These are phyloP conservation scores for Asterochloris erici DNA, from an alignment of 139 green algal species.

Conservation along the genomic window DNA sequence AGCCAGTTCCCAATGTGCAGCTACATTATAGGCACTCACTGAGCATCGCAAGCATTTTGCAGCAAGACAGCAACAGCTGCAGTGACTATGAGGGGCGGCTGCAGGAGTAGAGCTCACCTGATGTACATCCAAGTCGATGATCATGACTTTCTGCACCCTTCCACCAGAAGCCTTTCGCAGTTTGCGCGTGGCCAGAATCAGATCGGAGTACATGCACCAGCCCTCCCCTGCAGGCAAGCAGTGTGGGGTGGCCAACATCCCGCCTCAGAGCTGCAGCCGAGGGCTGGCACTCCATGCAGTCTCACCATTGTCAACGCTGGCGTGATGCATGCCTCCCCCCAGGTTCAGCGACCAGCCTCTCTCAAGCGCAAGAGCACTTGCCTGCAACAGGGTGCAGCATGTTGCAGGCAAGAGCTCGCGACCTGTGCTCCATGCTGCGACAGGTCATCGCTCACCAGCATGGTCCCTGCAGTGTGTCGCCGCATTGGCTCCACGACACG, in stretches of 20 bases:
- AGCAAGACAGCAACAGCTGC: not conserved
- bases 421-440: not conserved
- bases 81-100: not conserved
- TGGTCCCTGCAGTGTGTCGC: slow-evolving; percentile 53
- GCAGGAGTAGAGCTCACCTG: slow-evolving; percentile 33
- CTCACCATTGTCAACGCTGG: slow-evolving; percentile 5
- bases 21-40: not conserved
- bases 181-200: slow-evolving; percentile 49
- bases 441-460: slow-evolving; percentile 38
- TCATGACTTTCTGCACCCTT: slow-evolving; percentile 40
- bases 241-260: too few relatives aligned
- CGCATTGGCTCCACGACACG: slow-evolving; percentile 52
- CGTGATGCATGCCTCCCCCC: slow-evolving; percentile 81
- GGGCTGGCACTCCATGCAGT: not conserved
- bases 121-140: slow-evolving; percentile 78
- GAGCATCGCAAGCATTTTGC: not conserved
- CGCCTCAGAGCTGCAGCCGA: not conserved
- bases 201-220: slow-evolving; percentile 72
- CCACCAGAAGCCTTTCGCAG: slow-evolving; percentile 30
- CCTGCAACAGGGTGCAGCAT: slow-evolving; percentile 20
- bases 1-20: not conserved
- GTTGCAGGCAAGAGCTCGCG: not conserved
- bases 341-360: slow-evolving; percentile 79
- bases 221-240: not conserved
- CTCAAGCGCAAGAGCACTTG: slow-evolving; percentile 58